These are phyloP conservation scores for Apophysomyces trapeziformis DNA, from an alignment of 371 early-diverging fungal genomes.

Conservation along the genomic window DNA sequence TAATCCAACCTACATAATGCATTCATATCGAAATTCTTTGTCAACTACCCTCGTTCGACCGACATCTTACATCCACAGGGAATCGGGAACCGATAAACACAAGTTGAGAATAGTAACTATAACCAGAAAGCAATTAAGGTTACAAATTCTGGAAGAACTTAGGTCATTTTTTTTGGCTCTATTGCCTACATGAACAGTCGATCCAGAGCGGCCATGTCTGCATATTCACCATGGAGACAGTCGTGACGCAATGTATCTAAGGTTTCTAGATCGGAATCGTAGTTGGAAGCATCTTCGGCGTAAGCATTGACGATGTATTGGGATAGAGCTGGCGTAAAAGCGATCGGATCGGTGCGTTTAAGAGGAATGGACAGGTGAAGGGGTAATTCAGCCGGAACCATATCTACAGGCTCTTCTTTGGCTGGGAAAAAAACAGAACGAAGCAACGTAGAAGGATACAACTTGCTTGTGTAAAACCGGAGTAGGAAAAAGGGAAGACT, in stretches of 20 bases:
- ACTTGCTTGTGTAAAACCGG: slow-evolving; percentile 10
- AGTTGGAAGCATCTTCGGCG: slow-evolving; percentile 40
- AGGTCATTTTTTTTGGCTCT: neutral
- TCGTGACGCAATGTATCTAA: slow-evolving; percentile 38
- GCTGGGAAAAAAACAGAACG: slow-evolving; percentile 14
- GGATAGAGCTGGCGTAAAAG: slow-evolving; percentile 34
- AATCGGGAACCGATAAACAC: slow-evolving; percentile 46
- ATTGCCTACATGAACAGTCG: slow-evolving; percentile 31
- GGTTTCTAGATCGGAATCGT: slow-evolving; percentile 30
- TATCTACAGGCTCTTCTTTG: slow-evolving; percentile 13
- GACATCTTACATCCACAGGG: slow-evolving; percentile 42
- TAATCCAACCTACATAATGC: slow-evolving; percentile 18
- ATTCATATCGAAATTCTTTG: neutral
- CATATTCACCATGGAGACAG: slow-evolving; percentile 18
- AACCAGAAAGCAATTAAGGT: neutral
- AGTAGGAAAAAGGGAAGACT: slow-evolving; percentile 8
- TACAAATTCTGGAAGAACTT: no score
- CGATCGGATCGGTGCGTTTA: slow-evolving; percentile 22
- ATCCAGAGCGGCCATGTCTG: slow-evolving; percentile 24
- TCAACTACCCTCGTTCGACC: neutral
- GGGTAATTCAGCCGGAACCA: slow-evolving; percentile 21
- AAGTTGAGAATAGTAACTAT: slow-evolving; percentile 52
- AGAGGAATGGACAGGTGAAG: slow-evolving; percentile 22
- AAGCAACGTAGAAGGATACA: slow-evolving; percentile 15
- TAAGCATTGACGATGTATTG: slow-evolving; percentile 46